These are phyloP conservation scores for Eucalyptus microcorys DNA, from an alignment of 345 rosid genomes.

Conservation along the genomic window DNA sequence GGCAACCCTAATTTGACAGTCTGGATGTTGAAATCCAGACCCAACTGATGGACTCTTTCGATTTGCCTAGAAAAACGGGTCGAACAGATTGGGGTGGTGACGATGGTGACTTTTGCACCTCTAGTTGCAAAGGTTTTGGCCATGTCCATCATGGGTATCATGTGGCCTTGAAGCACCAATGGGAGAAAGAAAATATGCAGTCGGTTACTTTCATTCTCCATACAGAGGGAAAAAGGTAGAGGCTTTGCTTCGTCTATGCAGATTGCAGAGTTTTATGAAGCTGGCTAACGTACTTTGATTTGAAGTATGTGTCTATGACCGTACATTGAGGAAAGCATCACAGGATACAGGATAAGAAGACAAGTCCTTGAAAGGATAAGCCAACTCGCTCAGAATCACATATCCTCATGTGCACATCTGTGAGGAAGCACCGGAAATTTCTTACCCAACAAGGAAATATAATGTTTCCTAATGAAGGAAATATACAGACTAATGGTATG, in stretches of 20 bases:
- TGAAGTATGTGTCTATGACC: not conserved
- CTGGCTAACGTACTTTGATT: not conserved
- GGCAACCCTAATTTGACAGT: constrained; percentile 32
- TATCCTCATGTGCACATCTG: not conserved
- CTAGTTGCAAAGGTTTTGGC: constrained; percentile 13
- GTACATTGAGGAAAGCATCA: not conserved
- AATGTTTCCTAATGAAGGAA: not conserved
- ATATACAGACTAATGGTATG: not conserved
- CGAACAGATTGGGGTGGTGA: not conserved
- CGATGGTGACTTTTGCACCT: not conserved
- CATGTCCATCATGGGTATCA: constrained; percentile 20
- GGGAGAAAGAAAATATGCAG: constrained; percentile 21
- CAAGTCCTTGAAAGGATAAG: not conserved
- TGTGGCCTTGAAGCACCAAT: constrained; percentile 18
- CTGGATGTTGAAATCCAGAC: constrained; percentile 9
- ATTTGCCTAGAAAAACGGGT: not conserved
- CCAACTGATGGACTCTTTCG: not conserved
- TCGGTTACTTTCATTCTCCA: not conserved
- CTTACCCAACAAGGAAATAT: not conserved
- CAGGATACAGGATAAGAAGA: not conserved
- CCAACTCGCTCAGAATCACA: not conserved
- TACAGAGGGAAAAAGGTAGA: not conserved
- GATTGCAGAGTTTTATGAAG: not conserved
- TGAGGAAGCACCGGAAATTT: not conserved
- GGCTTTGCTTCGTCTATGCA: not conserved